Evolutionary conservation across 2,329 filamentous ascomycete species (phyloP), one percentile per base, ranked within the genome.

Genomic region (Podosphaera xanthii): DNA sequence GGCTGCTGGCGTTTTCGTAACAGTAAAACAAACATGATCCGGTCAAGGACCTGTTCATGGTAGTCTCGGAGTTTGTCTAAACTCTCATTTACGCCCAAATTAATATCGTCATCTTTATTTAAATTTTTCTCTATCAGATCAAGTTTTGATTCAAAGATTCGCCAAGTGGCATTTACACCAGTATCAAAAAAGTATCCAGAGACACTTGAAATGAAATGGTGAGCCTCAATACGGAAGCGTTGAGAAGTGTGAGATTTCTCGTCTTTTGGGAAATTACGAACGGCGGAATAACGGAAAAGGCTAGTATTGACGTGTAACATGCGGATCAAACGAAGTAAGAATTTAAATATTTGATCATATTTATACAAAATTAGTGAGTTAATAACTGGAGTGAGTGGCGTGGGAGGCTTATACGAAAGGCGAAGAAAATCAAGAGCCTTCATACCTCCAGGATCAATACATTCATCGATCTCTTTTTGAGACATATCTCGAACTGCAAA

Each of bases 351-450:
- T 54, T 77, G 76, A 69, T 97, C 92, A 66, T 96, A 97, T 64
- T 88, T 88, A 59, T 81, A 74, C 9, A 97, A 72, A 1, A 84
- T 77, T 0, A 75, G 69, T 0, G 81, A 75, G 0, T 87, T 89
- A 49, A 98, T 82, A 62, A 97, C 77, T 0, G 82, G 75, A 48
- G 82, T 76, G 0, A 97, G 74, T 0, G 87, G 80, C 0, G 78
- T 70, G 0, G 89, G 84, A 0, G 89, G 77, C 48, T 84, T 86
- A 71, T 96, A 97, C 53, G 89, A 85, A 6, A 98, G 73, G 1
- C 87, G 81, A 14, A 98, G 75, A 67, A 98, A 97, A 70, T 97
- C 92, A n/a, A 97, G 75, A 0, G 92, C 92, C 67, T 91, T 83
- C 22, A 97, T 77, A 0, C 84, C 85, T 67, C 87, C 79, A 0